These are phyloP conservation scores for Patellifolia procumbens DNA, from an alignment of 179 eudicot genomes.

Conservation along the genomic window DNA sequence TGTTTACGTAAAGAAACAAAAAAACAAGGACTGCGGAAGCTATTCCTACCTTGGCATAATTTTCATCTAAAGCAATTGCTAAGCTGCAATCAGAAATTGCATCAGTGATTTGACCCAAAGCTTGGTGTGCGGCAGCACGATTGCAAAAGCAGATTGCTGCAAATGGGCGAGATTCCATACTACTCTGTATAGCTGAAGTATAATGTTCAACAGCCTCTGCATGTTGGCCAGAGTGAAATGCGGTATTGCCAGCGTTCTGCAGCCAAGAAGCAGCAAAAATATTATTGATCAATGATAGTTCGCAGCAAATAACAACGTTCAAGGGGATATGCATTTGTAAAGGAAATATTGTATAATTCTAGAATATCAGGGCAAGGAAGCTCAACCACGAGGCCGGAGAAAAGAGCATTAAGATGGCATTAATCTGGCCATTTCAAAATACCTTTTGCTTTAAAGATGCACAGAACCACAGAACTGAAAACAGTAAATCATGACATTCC, in stretches of 20 bases:
- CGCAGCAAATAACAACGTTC: background rate
- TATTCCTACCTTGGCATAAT: constrained; percentile 68
- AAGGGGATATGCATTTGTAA: background rate
- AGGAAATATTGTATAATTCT: background rate
- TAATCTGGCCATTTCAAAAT: background rate
- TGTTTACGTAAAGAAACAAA: background rate
- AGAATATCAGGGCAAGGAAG: background rate
- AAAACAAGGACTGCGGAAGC: background rate
- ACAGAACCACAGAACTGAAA: background rate
- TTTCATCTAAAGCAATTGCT: constrained; percentile 80
- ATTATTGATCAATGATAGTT: background rate
- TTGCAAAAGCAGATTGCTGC: constrained; percentile 95
- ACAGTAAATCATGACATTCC: background rate
- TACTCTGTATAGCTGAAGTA: constrained; percentile 70
- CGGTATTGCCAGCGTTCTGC: constrained; percentile 87
- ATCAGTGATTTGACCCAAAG: constrained; percentile 75
- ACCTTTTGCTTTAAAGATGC: background rate
- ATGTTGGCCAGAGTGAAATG: constrained; percentile 73
- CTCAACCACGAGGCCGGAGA: background rate
- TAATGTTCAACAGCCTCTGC: constrained; percentile 85
- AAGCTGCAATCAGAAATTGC: constrained; percentile 96
- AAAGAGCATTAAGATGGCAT: background rate
- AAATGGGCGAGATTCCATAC: constrained; percentile 76
- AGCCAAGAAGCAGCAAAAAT: constrained; percentile 21
- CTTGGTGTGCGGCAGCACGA: constrained; percentile 93